phyloP scores from a whole-genome alignment of 2,329 filamentous ascomycete species.

The Ceratocystis papillata region DNA sequence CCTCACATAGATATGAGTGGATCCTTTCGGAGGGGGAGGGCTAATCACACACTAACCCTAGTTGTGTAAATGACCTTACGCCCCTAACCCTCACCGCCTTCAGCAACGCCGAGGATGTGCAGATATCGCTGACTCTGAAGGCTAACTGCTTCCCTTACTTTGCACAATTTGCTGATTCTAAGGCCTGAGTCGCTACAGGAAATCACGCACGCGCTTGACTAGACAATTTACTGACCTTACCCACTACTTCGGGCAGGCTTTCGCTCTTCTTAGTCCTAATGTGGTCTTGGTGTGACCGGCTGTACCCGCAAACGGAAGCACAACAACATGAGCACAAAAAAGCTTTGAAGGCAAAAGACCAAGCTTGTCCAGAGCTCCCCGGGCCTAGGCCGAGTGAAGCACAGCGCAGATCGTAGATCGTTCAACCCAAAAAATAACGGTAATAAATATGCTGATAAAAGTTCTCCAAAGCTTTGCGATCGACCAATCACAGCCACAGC shows the following conservation, averaged over 20 bases:
- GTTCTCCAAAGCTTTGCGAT: constrained; percentile 11
- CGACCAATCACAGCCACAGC: constrained; percentile 20
- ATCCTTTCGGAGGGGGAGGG: neutral
- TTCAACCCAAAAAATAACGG: neutral
- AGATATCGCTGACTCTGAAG: neutral
- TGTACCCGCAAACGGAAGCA: constrained; percentile 2
- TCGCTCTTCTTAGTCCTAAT: neutral
- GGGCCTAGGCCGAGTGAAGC: neutral
- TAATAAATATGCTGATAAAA: neutral
- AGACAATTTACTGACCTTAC: neutral
- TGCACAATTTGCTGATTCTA: neutral
- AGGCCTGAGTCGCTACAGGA: neutral
- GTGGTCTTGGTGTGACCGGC: neutral
- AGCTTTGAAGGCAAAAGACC: neutral
- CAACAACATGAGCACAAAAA: neutral
- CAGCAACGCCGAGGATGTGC: neutral
- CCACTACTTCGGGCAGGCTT: neutral
- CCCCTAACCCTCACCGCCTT: neutral
- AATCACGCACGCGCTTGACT: neutral
- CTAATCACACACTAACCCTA: neutral
- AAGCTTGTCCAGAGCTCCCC: neutral
- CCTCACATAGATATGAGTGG: neutral
- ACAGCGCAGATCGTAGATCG: neutral
- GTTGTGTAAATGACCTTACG: neutral
- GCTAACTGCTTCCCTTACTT: neutral